Evolutionary conservation across 495 filamentous ascomycete genomes (phyloP), one percentile per base, ranked within the genome.

Genomic region (Aspergillus avenaceus): DNA sequence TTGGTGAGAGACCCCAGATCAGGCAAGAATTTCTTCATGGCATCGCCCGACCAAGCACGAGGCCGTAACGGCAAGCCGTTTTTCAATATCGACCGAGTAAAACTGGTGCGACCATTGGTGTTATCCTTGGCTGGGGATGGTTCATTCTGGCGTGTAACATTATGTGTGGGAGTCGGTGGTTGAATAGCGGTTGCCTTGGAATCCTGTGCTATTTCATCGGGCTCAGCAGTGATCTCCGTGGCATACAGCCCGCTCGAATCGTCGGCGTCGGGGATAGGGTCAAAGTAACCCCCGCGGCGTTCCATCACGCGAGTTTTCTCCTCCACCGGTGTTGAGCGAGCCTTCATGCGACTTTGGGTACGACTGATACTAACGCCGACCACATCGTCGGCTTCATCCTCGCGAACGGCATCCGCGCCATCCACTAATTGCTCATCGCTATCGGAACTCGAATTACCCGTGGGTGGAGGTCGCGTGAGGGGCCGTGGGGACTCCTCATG

Each of bases 321-420:
- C 29, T 83, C 81, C 8, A 84, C 82, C 2, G 89, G 84, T 0
- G 86, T 92, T 37, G 74, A 75, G 12, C 86, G 79, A 16, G 84
- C 81, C 25, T 83, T 84, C 50, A 95, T 74, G 34, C 84, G 78
- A 41, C 82, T 87, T 32, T 92, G 90, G 13, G 75, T 69, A 13
- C 77, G 78, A 56, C 87, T 81, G 48, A 96, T 86, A 52, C 88
- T 86, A 44, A 91, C 79, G 19, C 88, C 88, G 50, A 96, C 78
- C 47, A 91, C 82, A 50, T 83, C 81, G 53, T 84, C 80, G 47
- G 67, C 71, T 44, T 63, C 69, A 52, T 75, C 71, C 44, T 73
- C 64, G 31, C 66, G 56, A 18, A 58, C 60, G 9, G 59, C 56
- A 29, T 63, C 53, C 37, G 53, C 45, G 8, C 41, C 29, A 4